Evolutionary conservation across 345 rosid genomes (phyloP), one percentile per base, ranked within the genome.

Genomic region (Kandelia obovata): DNA sequence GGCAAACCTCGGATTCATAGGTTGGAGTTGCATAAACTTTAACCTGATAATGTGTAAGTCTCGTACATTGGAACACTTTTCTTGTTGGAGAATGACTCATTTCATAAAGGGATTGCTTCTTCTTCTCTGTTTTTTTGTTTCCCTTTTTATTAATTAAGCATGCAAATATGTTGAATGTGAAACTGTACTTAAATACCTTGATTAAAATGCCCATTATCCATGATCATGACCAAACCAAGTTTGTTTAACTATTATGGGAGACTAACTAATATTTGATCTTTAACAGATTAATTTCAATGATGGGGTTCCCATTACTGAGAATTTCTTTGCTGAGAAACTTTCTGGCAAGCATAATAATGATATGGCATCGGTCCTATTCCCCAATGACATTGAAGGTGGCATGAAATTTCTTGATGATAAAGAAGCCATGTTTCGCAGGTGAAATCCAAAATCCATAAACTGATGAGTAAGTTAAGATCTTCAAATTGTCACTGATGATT

Each of bases 341-440:
- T 53, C 75, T 66, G 84, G 86, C 32, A 75, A 70, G 72, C 80
- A 80, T 57, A 75, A 80, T 52, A 75, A 78, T 7, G 73, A 78
- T 26, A 74, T 63, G 31, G 78, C 82, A 55, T 6, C 35, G 72
- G 37, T 67, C 58, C 76, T 78, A 8, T 73, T 78, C 37, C 86
- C 84, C 0, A 46, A 71, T 46, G 80, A 75, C 15, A 26, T 69
- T 17, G 53, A 61, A 47, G 39, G 65, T 52, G 78, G 73, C 72
- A 17, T 72, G 47, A 70, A 83, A 59, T 80, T 83, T 58, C 23
- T 73, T 43, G 79, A 46, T 26, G 79, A 80, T 30, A 83, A 83
- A 21, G 82, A 83, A 78, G 77, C 62, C 13, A 30, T 75, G 71
- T 80, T 80, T 56, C 66, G 75, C 7, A 75, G 76, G 82, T 82